Evolutionary conservation across 192 early-diverging fungal genomes (phyloP).

Genomic region (Pilaira anomala): DNA sequence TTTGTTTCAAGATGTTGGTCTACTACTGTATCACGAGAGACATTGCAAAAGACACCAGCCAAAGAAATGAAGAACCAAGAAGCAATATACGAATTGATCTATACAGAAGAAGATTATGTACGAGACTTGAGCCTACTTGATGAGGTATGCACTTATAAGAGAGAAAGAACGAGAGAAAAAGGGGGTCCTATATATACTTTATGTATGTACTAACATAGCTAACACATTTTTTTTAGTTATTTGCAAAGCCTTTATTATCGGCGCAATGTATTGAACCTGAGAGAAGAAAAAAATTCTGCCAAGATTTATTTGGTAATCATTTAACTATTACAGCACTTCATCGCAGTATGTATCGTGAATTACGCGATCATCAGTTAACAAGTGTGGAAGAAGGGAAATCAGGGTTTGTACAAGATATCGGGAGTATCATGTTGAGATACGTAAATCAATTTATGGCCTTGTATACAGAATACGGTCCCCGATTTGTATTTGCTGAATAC

Average conservation of each 20-base stretch:
- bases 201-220: too few species aligned
- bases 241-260: constrained; percentile 28
- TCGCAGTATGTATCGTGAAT: constrained; percentile 48
- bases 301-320: constrained; percentile 72
- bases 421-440: constrained; percentile 73
- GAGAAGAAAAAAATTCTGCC: constrained; percentile 47
- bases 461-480: constrained; percentile 79
- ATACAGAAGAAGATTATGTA: constrained; percentile 92
- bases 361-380: constrained; percentile 53
- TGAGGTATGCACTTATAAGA: constrained; percentile 15
- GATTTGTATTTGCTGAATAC: constrained; percentile 74
- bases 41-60: constrained; percentile 62
- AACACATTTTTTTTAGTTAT: constrained; percentile 17
- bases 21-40: constrained; percentile 66
- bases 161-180: too few species aligned
- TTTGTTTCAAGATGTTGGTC: constrained; percentile 58
- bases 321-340: constrained; percentile 57
- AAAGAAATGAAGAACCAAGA: constrained; percentile 88
- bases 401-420: constrained; percentile 71
- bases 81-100: constrained; percentile 89
- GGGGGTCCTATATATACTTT: background rate
- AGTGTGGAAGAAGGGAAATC: constrained; percentile 8
- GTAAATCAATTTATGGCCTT: constrained; percentile 58
- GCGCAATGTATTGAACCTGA: constrained; percentile 27
- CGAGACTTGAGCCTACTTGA: constrained; percentile 84